Conservation (phyloP, 176 grass and related monocot species). For the Olyra latifolia region DNA sequence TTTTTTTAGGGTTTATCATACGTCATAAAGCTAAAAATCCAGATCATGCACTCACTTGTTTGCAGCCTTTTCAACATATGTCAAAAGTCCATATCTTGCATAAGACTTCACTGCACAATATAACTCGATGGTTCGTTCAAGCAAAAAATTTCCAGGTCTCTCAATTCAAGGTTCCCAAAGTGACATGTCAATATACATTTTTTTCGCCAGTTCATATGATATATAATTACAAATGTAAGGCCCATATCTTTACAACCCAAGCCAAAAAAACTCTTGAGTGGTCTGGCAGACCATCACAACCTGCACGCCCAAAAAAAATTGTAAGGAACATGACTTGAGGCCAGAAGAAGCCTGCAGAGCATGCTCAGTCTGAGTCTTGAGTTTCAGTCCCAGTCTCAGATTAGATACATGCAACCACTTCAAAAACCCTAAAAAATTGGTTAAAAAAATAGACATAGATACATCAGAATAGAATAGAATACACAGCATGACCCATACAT, state of each 20-base stretch:
- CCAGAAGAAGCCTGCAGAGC: slow-evolving; percentile 24
- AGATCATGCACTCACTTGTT: no score
- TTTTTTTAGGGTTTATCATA: background rate
- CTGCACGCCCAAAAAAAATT: slow-evolving; percentile 21
- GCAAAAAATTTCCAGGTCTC: background rate
- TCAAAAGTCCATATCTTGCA: background rate
- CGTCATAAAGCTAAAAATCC: no score
- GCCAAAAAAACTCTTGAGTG: slow-evolving; percentile 26
- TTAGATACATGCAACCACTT: slow-evolving; percentile 35
- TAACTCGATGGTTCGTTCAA: background rate
- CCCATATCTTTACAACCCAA: slow-evolving; percentile 32
- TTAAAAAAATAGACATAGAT: slow-evolving; percentile 15
- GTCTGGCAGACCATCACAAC: slow-evolving; percentile 17
- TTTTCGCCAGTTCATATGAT: slow-evolving; percentile 14
- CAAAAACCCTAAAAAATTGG: slow-evolving; percentile 21
- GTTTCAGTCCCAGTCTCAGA: background rate
- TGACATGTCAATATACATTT: background rate
- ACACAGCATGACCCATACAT: slow-evolving; percentile 28
- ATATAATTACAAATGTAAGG: slow-evolving; percentile 27
- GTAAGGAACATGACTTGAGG: background rate
- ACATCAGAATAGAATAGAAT: slow-evolving; percentile 47
- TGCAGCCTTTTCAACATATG: no score
- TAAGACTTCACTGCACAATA: background rate
- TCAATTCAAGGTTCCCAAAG: background rate
- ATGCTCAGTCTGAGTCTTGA: no score